Evolutionary conservation across 106 monocot species (phyloP).

Genomic region (Ottelia alismoides): DNA sequence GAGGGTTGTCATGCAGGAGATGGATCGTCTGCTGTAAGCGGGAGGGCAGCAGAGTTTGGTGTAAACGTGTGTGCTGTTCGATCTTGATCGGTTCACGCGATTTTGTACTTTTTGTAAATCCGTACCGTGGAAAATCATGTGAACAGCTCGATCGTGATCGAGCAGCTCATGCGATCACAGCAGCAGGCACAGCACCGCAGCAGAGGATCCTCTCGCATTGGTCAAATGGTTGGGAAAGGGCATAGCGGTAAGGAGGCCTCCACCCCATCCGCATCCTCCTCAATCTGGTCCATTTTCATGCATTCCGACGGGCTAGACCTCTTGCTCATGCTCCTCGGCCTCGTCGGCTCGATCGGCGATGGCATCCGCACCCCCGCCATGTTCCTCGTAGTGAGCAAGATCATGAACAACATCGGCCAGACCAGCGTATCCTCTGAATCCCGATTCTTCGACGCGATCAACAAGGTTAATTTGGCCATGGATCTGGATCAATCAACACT

Average conservation of each 20-base stretch:
- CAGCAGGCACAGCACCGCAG: no score
- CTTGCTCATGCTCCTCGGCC: conserved; percentile 5
- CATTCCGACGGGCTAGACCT: conserved; percentile 1
- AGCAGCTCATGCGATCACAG: no score
- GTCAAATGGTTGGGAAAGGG: no score
- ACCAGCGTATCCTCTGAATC: not conserved
- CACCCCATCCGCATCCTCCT: conserved; percentile 4
- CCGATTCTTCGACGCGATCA: conserved; percentile 6
- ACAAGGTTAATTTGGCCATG: not conserved
- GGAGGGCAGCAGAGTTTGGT: no score
- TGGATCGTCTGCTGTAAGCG: no score
- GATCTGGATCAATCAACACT: not conserved
- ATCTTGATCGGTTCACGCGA: no score
- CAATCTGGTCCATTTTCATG: conserved; percentile 4
- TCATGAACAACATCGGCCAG: conserved; percentile 39
- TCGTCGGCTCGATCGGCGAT: conserved; percentile 6
- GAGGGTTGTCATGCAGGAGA: no score
- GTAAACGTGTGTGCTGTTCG: no score
- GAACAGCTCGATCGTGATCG: no score
- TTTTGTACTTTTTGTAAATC: no score
- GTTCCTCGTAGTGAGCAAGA: conserved; percentile 1
- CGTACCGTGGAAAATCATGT: no score
- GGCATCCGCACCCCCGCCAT: conserved; percentile 5
- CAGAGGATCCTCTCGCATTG: no score
- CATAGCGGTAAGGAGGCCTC: not conserved